These are phyloP conservation scores for rapeseed (Brassica napus) DNA, from an alignment of 345 rosid species.

Conservation along the genomic window DNA sequence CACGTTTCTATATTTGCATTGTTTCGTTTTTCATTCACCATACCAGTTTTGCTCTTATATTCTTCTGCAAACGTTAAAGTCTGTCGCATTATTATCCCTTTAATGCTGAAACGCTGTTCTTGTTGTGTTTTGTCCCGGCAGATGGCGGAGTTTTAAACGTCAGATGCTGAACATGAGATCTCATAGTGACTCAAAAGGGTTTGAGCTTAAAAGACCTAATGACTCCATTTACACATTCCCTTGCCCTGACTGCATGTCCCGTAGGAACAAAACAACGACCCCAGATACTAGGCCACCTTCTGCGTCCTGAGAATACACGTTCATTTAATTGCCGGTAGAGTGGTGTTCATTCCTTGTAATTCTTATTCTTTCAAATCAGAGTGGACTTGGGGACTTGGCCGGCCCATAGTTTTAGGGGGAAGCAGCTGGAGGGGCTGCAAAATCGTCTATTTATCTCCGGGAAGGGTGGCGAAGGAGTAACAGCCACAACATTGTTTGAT, in stretches of 20 bases:
- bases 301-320: conserved; percentile 14
- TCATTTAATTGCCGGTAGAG: background rate
- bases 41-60: background rate
- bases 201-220: conserved; percentile 82
- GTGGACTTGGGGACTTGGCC: conserved; percentile 18
- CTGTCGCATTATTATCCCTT: background rate
- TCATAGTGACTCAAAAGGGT: conserved; percentile 91
- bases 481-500: conserved; percentile 36
- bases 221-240: conserved; percentile 90
- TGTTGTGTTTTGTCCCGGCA: conserved; percentile 25
- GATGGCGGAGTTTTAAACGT: conserved; percentile 94
- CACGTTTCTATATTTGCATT: background rate
- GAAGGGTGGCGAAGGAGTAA: conserved; percentile 19
- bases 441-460: conserved; percentile 18
- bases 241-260: conserved; percentile 99
- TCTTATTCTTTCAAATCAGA: conserved; percentile 54
- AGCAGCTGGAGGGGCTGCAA: background rate
- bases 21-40: background rate
- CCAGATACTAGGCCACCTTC: conserved; percentile 48
- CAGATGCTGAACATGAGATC: conserved; percentile 89
- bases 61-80: conserved; percentile 6
- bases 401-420: conserved; percentile 22
- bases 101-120: background rate
- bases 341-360: conserved; percentile 30
- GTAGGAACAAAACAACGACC: conserved; percentile 55